phyloP scores from a whole-genome alignment of 2,329 filamentous ascomycete species.

The Fusarium sp. region DNA sequence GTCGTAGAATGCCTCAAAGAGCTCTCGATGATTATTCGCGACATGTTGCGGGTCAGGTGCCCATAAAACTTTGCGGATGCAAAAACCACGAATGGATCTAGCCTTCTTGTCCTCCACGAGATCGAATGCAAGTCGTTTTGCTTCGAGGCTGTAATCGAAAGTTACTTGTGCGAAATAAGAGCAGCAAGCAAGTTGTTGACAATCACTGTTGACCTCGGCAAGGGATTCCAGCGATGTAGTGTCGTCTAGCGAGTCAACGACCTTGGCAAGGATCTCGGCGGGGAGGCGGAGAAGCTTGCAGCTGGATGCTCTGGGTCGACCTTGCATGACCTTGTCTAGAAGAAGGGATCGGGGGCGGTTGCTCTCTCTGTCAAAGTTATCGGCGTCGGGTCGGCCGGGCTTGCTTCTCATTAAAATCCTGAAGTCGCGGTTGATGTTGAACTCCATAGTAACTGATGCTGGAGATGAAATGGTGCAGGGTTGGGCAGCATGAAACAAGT shows the following conservation, averaged over 20 bases:
- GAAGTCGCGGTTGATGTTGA: neutral
- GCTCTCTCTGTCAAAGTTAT: neutral
- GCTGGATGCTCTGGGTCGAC: neutral
- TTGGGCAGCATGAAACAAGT: neutral
- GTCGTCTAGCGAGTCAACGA: neutral
- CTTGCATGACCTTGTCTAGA: neutral
- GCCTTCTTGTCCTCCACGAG: neutral
- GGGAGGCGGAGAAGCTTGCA: neutral
- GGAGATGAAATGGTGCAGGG: neutral
- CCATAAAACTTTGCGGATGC: neutral
- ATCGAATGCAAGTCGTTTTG: neutral
- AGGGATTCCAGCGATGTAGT: neutral
- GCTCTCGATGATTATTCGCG: neutral
- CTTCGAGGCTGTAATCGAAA: slow-evolving; percentile 13
- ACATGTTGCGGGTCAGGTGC: neutral
- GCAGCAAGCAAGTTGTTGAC: slow-evolving; percentile 14
- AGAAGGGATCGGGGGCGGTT: neutral
- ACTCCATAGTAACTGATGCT: neutral
- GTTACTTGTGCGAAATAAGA: slow-evolving; percentile 18
- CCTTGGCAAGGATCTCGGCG: neutral
- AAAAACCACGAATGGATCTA: too few species aligned
- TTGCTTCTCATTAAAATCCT: neutral
- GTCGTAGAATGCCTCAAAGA: neutral
- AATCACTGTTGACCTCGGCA: slow-evolving; percentile 29
- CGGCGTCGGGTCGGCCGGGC: accelerated